A percentile compares a stretch with the other conserved stretches of the same genome.
phyloP scores from a whole-genome alignment of 495 filamentous ascomycete genomes.

The Mycothermus thermophilus region DNA sequence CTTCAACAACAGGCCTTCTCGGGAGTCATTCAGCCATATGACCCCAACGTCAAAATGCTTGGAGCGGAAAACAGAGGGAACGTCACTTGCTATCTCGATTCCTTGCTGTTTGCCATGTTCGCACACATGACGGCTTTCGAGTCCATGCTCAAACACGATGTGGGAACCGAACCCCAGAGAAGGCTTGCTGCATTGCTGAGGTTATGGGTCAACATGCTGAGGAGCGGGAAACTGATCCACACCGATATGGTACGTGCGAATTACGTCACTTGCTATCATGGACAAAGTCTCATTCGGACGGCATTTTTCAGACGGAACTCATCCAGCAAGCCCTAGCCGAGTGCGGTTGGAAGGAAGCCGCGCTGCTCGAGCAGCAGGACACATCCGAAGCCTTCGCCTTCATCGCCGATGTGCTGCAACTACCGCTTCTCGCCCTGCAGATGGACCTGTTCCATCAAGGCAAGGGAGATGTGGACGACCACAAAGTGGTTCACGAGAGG shows the following conservation, averaged over 20 bases:
- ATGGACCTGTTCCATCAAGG: conserved; percentile 92
- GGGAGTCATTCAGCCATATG: conserved; percentile 62
- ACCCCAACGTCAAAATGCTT: conserved; percentile 53
- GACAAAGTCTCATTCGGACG: conserved; percentile 7
- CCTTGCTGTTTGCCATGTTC: conserved; percentile 96
- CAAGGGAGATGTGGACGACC: conserved; percentile 70
- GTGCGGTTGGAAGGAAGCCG: conserved; percentile 85
- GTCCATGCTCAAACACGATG: conserved; percentile 53
- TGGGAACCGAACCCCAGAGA: conserved; percentile 53
- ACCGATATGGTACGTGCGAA: conserved; percentile 57
- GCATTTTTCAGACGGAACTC: conserved; percentile 49
- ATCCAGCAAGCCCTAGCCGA: conserved; percentile 71
- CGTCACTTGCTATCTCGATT: conserved; percentile 85
- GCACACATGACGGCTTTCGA: conserved; percentile 80
- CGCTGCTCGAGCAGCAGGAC: conserved; percentile 68
- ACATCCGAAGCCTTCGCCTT: conserved; percentile 91
- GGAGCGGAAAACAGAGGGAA: conserved; percentile 76
- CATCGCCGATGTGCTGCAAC: conserved; percentile 73
- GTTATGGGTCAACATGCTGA: conserved; percentile 85
- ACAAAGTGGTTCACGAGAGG: conserved; percentile 85
- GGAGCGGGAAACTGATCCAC: conserved; percentile 71
- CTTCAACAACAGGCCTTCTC: conserved; percentile 67
- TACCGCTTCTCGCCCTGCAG: conserved; percentile 81
- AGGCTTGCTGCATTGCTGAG: conserved; percentile 61
- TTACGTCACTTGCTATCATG: neutral